Conservation (phyloP, 345 rosid genomes). For the Linum lewisii region DNA sequence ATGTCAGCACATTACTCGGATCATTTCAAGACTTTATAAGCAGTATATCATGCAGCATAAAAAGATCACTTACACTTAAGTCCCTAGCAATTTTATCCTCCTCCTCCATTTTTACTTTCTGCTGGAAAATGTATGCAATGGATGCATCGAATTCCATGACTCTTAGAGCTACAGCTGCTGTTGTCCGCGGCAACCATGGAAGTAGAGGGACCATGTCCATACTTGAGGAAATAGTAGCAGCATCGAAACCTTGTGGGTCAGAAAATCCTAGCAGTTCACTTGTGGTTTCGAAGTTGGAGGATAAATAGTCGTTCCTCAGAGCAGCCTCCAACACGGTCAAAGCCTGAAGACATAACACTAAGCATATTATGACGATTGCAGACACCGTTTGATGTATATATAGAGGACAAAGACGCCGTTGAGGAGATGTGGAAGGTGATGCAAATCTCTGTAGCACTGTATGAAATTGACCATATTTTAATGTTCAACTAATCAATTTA, state of each 20-base stretch:
- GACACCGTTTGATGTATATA: background rate
- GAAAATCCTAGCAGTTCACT: conserved; percentile 37
- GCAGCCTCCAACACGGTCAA: conserved; percentile 52
- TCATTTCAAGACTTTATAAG: too few species aligned
- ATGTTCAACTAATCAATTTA: too few species aligned
- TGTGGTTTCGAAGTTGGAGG: conserved; percentile 59
- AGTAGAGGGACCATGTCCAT: conserved; percentile 29
- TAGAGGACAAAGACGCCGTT: background rate
- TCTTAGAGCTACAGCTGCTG: conserved; percentile 66
- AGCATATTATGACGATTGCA: background rate
- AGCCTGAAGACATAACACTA: conserved; percentile 28
- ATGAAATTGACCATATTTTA: background rate
- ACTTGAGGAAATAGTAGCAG: conserved; percentile 13
- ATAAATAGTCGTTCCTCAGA: conserved; percentile 47
- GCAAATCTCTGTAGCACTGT: background rate
- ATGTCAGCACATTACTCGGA: too few species aligned
- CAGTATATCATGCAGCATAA: background rate
- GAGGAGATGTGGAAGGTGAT: background rate
- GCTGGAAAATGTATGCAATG: conserved; percentile 39
- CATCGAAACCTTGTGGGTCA: too few species aligned
- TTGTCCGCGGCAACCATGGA: conserved; percentile 77
- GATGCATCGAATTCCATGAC: conserved; percentile 55
- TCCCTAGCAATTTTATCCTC: conserved; percentile 38
- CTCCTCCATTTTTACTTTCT: conserved; percentile 33
- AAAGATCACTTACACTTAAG: conserved; percentile 35